Base-by-base conservation (phyloP, 148 eudicot genomes). In the Camellia granthamiana region DNA sequence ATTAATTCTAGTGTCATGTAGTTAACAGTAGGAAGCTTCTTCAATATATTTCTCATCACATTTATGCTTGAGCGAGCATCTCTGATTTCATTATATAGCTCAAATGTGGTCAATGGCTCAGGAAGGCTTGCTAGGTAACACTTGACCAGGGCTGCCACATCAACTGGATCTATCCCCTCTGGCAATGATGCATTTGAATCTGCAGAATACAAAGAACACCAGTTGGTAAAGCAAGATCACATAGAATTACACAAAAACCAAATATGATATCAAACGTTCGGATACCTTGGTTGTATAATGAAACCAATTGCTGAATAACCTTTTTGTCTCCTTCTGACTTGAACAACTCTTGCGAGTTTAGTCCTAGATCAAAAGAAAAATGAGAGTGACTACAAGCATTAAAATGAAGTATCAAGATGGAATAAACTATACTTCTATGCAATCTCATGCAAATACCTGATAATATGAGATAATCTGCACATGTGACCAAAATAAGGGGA, bases 41-140 rank as follows among this genome's bases (percentile, higher is more conserved):
- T 95, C 85, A 95, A 82, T 77, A 88, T 88, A 78, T 90, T 89
- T 82, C 88, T 88, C 88, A 95, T 82, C 74, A 63, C 86, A 86
- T 77, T 79, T 79, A 95, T 89, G 84, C 86, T 90, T 66, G 94
- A 93, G 5, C 97, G 94, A 77, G 90, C 90, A 71, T 85, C 78
- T 86, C 89, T 88, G 72, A 95, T 90, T 81, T 93, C 97, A 78
- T 90, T 87, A 81, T 91, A 90, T 16, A 90, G 89, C 74, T 90
- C 94, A 83, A 88, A 90, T 49, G 94, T 92, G 74, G 87, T 85
- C 49, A 95, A 74, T 23, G 99, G 99, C 83, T 95, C 93, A 67
- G 99, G 94, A 72, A 95, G 94, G 85, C 97, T 93, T 58, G 94
- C 97, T 82, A 95, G 89, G 86, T 93, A 95, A 81, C 97, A 95